Conservation (phyloP, 371 early-diverging fungal genomes). For the Ecytonucleospora hepatopenaei region DNA sequence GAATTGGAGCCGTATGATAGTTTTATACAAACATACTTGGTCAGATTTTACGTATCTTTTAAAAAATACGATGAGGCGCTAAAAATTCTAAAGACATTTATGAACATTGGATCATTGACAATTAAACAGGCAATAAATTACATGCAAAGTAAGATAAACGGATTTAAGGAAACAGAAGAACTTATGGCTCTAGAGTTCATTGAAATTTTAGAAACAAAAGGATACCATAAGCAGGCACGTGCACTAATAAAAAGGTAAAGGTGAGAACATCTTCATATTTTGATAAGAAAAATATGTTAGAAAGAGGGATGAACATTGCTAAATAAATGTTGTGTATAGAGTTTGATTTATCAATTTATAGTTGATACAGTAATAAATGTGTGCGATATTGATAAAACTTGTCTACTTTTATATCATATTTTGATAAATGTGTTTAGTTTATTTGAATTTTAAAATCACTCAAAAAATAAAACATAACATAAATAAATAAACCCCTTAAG, state of each 20-base stretch:
- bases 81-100: slow-evolving; percentile 6
- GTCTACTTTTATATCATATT: too few relatives aligned
- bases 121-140: slow-evolving; percentile 11
- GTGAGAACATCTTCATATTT: slow-evolving; percentile 37
- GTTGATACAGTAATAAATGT: too few relatives aligned
- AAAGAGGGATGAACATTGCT: too few relatives aligned
- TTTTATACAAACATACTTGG: slow-evolving; percentile 35
- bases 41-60: slow-evolving; percentile 47
- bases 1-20: slow-evolving; percentile 42
- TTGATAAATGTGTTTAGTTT: too few relatives aligned
- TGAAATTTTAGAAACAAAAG: slow-evolving; percentile 25
- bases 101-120: slow-evolving; percentile 2
- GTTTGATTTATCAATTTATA: too few relatives aligned
- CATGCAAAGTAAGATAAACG: neutral
- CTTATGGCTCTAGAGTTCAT: slow-evolving; percentile 44
- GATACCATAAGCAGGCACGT: slow-evolving; percentile 15
- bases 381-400: too few relatives aligned
- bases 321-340: too few relatives aligned
- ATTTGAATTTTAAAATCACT: too few relatives aligned
- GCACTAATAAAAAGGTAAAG: slow-evolving; percentile 31
- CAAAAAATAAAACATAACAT: too few relatives aligned
- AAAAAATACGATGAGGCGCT: slow-evolving; percentile 32
- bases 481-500: too few relatives aligned
- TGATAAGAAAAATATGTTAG: slow-evolving; percentile 32
- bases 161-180: slow-evolving; percentile 37